phyloP scores from a whole-genome alignment of 345 rosid species.

The Theobroma cacao region DNA sequence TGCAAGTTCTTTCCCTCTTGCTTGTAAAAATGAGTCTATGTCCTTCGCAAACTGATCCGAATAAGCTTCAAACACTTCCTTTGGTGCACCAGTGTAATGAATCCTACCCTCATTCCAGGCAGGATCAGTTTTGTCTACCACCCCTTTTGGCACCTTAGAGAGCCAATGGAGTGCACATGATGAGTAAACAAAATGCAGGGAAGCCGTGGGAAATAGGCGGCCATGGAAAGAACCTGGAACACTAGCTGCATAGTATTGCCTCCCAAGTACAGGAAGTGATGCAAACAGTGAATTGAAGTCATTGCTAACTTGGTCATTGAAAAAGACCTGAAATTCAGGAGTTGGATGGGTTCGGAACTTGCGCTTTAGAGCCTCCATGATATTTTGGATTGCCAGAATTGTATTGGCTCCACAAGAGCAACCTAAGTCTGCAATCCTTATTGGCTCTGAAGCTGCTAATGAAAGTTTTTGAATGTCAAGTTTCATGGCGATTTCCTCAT shows the following conservation, averaged over 20 bases:
- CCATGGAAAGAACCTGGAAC: background rate
- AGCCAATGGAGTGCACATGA: background rate
- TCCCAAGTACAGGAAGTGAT: background rate
- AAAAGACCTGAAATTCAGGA: constrained; percentile 21
- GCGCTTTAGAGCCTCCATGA: constrained; percentile 11
- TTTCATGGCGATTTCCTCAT: constrained; percentile 8
- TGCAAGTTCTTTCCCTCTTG: background rate
- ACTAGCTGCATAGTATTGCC: background rate
- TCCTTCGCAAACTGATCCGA: background rate
- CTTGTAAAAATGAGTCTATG: background rate
- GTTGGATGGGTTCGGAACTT: background rate
- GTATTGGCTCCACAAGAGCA: constrained; percentile 21
- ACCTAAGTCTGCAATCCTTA: constrained; percentile 10
- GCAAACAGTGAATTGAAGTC: constrained; percentile 18
- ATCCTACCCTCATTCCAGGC: background rate
- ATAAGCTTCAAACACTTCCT: background rate
- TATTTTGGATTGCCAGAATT: constrained; percentile 1
- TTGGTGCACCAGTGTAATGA: background rate
- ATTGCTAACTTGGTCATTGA: constrained; percentile 16
- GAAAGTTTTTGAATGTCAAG: constrained; percentile 4
- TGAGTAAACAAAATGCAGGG: background rate
- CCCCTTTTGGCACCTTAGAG: background rate
- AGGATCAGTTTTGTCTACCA: background rate
- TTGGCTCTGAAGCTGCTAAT: background rate
- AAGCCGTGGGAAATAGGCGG: background rate